Base-by-base conservation (phyloP, 2,329 filamentous ascomycete species). In the Massarina eburnea region DNA sequence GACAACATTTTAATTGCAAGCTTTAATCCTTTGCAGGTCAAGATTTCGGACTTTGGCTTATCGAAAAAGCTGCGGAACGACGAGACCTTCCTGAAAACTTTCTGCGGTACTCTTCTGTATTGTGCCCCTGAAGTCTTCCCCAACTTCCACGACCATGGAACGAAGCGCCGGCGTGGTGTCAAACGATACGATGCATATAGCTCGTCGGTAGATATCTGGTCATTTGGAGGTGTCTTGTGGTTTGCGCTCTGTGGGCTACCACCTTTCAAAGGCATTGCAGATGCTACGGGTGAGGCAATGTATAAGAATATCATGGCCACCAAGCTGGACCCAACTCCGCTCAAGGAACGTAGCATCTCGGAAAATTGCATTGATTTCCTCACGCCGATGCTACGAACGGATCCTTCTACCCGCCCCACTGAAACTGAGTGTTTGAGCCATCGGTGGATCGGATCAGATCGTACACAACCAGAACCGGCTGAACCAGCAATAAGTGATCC, bases 91-190 rank as follows among this genome's bases (percentile, higher is more conserved):
- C 75, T 97, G 29, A 90, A 91, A 66, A 99, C 94, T 0, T 99
- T 99, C 62, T 99, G 94, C 65, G 94, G 95, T 24, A 99, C 94
- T 0, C 75, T 99, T 21, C 76, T 99, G 3, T 99, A 97, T 71
- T 97, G 94, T 67, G 94, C 94, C 0, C 94, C 94, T 0, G 94
- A 99, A 64, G 92, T 99, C 2, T 99, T 97, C 62, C 90, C 88
- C 39, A 87, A 95, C 59, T 85, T 76, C 84, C 29, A 79, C 78
- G 29, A 77, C 79, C 24, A 74, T 75, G 58, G 83, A n/a, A 80
- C 80, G 46, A 86, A 84, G 56, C 79, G 83, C 58, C 79, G 83
- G 18, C 82, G 85, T 30, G 64, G 75, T 29, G 73, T 75, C 32
- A 65, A 64, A 27, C 61, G 63, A 14, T 78, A 62, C 72, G 75